These are phyloP conservation scores for Cnidoscolus chayamansa DNA, from an alignment of 441 rosid genomes.

Conservation along the genomic window DNA sequence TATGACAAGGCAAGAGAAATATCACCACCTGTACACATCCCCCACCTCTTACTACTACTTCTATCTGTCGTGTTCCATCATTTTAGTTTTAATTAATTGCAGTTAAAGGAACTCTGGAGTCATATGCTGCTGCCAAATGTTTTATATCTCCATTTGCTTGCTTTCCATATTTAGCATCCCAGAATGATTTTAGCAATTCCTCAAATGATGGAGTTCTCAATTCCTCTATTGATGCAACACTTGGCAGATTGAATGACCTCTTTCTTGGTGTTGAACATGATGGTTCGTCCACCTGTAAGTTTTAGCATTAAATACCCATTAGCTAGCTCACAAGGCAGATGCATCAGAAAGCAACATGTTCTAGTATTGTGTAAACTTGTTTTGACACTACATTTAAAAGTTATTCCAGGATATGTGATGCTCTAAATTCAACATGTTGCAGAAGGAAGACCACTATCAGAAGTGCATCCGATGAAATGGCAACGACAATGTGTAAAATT, in stretches of 20 bases:
- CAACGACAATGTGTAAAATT: background rate
- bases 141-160: conserved; percentile 75
- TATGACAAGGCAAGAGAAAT: conserved; percentile 6
- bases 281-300: conserved; percentile 77
- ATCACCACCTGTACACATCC: conserved; percentile 31
- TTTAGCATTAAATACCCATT: background rate
- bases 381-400: no score
- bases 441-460: background rate
- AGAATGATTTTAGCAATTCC: conserved; percentile 65
- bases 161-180: conserved; percentile 60
- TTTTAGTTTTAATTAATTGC: conserved; percentile 57
- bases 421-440: background rate
- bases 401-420: no score
- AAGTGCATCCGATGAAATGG: no score
- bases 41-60: background rate
- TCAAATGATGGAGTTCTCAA: conserved; percentile 87
- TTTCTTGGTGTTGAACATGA: conserved; percentile 91
- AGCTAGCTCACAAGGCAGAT: background rate
- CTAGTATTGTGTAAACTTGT: background rate
- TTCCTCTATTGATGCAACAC: conserved; percentile 77
- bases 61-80: conserved; percentile 5
- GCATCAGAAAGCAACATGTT: background rate
- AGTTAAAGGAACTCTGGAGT: conserved; percentile 83
- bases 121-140: conserved; percentile 48
- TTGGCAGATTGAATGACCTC: conserved; percentile 75